These are phyloP conservation scores for Nannochloropsis oceanica DNA, from an alignment of 108 stramenopile genomes.

Conservation along the genomic window DNA sequence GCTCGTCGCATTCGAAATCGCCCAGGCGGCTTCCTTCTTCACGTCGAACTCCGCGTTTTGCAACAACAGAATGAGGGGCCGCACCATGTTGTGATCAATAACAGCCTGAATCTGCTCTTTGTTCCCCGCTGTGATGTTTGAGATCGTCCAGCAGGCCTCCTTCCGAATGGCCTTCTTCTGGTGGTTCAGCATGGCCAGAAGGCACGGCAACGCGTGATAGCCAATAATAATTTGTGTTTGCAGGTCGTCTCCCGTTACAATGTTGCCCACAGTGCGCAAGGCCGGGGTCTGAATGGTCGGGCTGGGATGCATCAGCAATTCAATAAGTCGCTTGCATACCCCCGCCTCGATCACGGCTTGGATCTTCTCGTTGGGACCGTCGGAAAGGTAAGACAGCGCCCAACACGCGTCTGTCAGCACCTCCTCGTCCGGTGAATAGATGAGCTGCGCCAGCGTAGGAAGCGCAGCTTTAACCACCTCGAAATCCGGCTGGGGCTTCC, in stretches of 20 bases:
- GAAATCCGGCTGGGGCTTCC: conserved; percentile 95
- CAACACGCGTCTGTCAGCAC: conserved; percentile 98
- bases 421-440: conserved; percentile 87
- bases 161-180: conserved; percentile 97
- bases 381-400: conserved; percentile 84
- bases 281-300: conserved; percentile 94
- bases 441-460: conserved; percentile 76
- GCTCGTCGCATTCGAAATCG: conserved; percentile 92
- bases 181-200: conserved; percentile 68
- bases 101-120: conserved; percentile 95
- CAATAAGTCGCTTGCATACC: conserved; percentile 77
- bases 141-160: conserved; percentile 98
- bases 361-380: conserved; percentile 95
- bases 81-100: conserved; percentile 82
- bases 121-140: conserved; percentile 95
- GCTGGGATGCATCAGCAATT: conserved; percentile 73
- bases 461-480: conserved; percentile 72
- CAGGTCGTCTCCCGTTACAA: conserved; percentile 31
- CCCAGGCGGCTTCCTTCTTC: conserved; percentile 92
- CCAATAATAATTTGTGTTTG: conserved; percentile 93
- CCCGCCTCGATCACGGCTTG: conserved; percentile 97
- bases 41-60: conserved; percentile 92
- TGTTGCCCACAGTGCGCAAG: conserved; percentile 60
- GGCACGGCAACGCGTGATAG: conserved; percentile 76
- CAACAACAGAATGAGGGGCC: conserved; percentile 78